Base-by-base conservation (phyloP, 2,329 filamentous ascomycete species). In the Coniochaeta hoffmannii region DNA sequence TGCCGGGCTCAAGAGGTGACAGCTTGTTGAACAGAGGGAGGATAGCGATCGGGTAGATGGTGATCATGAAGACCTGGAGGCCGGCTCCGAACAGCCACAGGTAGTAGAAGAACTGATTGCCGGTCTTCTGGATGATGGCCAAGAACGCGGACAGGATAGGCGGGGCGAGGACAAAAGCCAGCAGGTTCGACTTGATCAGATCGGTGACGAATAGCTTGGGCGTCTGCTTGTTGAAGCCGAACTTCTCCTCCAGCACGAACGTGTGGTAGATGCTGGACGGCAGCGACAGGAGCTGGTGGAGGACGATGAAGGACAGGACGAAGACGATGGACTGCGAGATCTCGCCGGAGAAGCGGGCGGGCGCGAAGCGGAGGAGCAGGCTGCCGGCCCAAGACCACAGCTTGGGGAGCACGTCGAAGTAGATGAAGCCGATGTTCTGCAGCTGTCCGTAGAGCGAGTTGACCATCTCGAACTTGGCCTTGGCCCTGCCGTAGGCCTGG, bases 191-290 rank as follows among this genome's bases (percentile, higher is more conserved):
- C 80, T 99, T 99, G 75, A 97, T 71, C 76, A 96, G 85, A 70
- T 99, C 94, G 64, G 83, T 89, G 54, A 97, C 69, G 79, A 93
- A 99, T 30, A 97, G 79, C 71, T 85, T 86, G 55, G 90, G 76
- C 0, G 94, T 97, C 79, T 96, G 91, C 77, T 99, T 99, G 75
- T 99, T 99, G 83, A 99, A 99, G 52, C 94, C 94, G 65, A 96
- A 99, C 69, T 90, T 89, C 74, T 97, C 92, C 73, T 99, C 94
- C 55, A 99, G 79, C 50, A 97, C 89, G 67, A 99, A 99, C 12
- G 90, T 94, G 74, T 92, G 86, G 78, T 97, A 99, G 71, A 97
- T 85, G 55, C 85, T 88, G 58, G 86, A 82, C 3, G 94, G 94
- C 54, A 97, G 76, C 56, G 86, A 88, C 60, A 96, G 74, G 55